These are phyloP conservation scores for Sanghuangporus sanghuang DNA, from an alignment of 1,284 basidiomycete species.

Conservation along the genomic window DNA sequence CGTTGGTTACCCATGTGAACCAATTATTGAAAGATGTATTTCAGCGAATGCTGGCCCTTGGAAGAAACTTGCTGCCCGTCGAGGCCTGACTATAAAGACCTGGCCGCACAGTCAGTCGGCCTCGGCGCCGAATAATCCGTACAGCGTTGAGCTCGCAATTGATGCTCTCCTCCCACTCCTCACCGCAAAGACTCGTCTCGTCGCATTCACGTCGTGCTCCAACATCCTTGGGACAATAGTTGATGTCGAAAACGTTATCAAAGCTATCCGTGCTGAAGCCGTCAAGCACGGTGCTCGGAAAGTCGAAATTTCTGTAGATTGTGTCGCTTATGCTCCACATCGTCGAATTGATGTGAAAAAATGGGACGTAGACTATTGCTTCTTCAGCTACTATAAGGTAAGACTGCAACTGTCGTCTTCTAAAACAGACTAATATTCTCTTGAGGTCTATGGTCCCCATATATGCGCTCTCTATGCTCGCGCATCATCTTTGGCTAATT, in stretches of 20 bases:
- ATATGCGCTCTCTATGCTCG: constrained; percentile 63
- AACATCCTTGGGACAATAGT: constrained; percentile 70
- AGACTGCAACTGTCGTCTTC: not conserved
- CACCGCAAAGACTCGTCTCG: constrained; percentile 58
- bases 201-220: constrained; percentile 72
- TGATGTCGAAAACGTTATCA: constrained; percentile 52
- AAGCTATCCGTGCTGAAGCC: constrained; percentile 47
- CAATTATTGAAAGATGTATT: not conserved
- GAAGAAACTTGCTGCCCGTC: constrained; percentile 66
- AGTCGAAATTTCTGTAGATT: constrained; percentile 65
- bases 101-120: constrained; percentile 47
- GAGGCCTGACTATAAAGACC: constrained; percentile 47
- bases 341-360: constrained; percentile 60
- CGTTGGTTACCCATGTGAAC: not conserved
- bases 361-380: constrained; percentile 73
- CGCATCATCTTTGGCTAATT: constrained; percentile 35
- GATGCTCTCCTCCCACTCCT: constrained; percentile 59
- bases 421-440: not conserved
- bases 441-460: constrained; percentile 71
- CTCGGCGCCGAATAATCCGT: constrained; percentile 53
- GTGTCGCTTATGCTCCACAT: constrained; percentile 78
- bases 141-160: constrained; percentile 54
- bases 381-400: constrained; percentile 77
- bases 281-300: constrained; percentile 50
- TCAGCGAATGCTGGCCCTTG: constrained; percentile 74